Conservation (phyloP, 495 filamentous ascomycete species). For the Neurospora sp. region DNA sequence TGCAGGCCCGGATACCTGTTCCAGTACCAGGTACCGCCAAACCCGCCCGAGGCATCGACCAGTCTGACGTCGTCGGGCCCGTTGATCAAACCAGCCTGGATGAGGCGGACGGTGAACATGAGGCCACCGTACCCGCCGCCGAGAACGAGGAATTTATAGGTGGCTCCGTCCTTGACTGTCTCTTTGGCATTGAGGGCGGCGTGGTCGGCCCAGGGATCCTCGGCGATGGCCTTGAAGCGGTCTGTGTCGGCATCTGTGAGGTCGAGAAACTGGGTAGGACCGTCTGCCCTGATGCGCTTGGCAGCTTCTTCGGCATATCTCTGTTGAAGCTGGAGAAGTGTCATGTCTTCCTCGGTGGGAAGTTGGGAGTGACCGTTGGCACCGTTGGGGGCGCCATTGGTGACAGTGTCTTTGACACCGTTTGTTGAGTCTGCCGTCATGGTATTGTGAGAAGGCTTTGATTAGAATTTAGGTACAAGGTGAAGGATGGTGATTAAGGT, state of each 20-base stretch:
- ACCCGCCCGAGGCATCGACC: constrained; percentile 38
- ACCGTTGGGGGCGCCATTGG: neutral
- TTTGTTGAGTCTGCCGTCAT: neutral
- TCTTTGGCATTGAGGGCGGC: constrained; percentile 25
- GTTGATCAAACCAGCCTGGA: constrained; percentile 34
- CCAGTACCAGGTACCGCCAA: constrained; percentile 49
- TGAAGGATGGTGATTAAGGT: neutral
- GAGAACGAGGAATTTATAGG: constrained; percentile 36
- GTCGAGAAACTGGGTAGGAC: constrained; percentile 31
- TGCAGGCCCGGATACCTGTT: constrained; percentile 43
- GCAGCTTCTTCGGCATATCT: constrained; percentile 37
- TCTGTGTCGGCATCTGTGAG: constrained; percentile 20
- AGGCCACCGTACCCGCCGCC: constrained; percentile 46
- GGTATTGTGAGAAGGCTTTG: neutral
- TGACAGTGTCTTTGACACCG: neutral
- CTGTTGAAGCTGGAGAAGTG: constrained; percentile 21
- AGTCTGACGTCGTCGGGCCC: constrained; percentile 36
- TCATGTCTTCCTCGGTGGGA: constrained; percentile 13
- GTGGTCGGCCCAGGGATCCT: constrained; percentile 40
- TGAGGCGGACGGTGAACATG: constrained; percentile 37
- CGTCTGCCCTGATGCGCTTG: constrained; percentile 38
- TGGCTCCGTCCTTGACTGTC: constrained; percentile 19
- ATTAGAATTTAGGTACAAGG: neutral
- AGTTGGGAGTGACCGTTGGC: neutral
- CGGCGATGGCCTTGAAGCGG: constrained; percentile 23